phyloP scores from a whole-genome alignment of 257 asterid genomes.

The Solanum pennellii region DNA sequence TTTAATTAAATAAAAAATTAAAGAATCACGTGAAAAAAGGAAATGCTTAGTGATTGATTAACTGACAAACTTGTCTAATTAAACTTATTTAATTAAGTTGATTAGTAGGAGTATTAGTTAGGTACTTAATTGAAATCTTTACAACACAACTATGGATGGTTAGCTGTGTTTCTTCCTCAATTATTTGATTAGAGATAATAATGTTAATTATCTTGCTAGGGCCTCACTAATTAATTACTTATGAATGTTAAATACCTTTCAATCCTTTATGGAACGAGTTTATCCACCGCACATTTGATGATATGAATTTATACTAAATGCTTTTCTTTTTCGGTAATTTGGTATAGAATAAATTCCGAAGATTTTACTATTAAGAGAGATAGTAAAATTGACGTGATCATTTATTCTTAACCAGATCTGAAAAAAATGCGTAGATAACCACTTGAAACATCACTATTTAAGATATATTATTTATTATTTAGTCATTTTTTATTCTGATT shows the following conservation, averaged over 20 bases:
- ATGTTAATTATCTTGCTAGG: background rate
- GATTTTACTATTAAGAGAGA: background rate
- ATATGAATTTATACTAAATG: no score
- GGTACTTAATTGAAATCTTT: background rate
- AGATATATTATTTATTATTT: background rate
- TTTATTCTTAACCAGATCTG: background rate
- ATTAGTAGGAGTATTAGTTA: background rate
- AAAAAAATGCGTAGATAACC: no score
- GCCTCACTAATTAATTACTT: background rate
- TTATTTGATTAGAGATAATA: background rate
- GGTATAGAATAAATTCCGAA: background rate
- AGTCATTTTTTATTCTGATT: background rate
- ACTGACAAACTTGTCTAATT: conserved; percentile 32
- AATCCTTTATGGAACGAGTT: background rate
- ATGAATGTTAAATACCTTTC: background rate
- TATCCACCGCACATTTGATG: background rate
- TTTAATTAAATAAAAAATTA: background rate
- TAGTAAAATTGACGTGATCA: background rate
- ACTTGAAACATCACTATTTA: background rate
- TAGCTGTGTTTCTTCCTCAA: background rate
- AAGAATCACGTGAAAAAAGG: conserved; percentile 19
- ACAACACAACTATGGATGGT: background rate
- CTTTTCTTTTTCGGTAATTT: background rate
- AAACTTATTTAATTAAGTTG: conserved; percentile 11
- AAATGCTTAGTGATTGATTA: conserved; percentile 21